Percentiles rank a stretch among this genome's conserved stretches.
These are phyloP conservation scores for Sphagnum magellanicum DNA, from an alignment of 228 moss, liverwort and hornwort genomes.

Conservation along the genomic window DNA sequence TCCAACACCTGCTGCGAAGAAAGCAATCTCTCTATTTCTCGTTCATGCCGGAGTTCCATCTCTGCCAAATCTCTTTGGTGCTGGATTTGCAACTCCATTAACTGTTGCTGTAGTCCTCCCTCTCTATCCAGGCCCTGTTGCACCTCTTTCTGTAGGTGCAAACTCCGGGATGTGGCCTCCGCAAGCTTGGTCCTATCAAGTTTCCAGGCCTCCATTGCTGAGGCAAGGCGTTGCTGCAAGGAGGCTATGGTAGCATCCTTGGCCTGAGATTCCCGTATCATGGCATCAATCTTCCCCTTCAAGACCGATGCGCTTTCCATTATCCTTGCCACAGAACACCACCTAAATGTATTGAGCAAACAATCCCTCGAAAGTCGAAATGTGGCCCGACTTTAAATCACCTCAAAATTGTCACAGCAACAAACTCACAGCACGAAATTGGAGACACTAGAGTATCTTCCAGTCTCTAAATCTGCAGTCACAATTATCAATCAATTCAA, in stretches of 20 bases:
- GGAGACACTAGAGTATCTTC: too few species aligned
- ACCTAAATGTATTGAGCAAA: too few species aligned
- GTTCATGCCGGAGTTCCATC: constrained; percentile 20
- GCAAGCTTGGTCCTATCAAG: constrained; percentile 33
- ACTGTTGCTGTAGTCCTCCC: constrained; percentile 20
- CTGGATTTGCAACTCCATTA: constrained; percentile 18
- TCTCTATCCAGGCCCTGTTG: constrained; percentile 25
- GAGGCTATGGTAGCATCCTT: constrained; percentile 42
- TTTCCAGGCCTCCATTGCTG: constrained; percentile 29
- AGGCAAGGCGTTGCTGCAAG: constrained; percentile 38
- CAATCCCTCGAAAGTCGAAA: too few species aligned
- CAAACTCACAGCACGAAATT: too few species aligned
- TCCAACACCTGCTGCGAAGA: constrained; percentile 14
- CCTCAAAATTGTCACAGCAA: too few species aligned
- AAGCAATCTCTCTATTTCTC: constrained; percentile 19
- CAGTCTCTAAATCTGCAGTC: too few species aligned
- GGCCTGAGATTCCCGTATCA: constrained; percentile 38
- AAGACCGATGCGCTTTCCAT: constrained; percentile 19
- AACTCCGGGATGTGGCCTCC: constrained; percentile 26
- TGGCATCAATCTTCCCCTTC: constrained; percentile 39
- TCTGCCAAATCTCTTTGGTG: constrained; percentile 14
- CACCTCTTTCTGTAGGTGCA: constrained; percentile 39
- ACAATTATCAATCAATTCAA: too few species aligned
- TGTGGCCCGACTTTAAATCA: too few species aligned
- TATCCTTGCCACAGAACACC: too few species aligned